Conservation (phyloP, 2,329 filamentous ascomycete species). For the Teratosphaeriaceae sp. region DNA sequence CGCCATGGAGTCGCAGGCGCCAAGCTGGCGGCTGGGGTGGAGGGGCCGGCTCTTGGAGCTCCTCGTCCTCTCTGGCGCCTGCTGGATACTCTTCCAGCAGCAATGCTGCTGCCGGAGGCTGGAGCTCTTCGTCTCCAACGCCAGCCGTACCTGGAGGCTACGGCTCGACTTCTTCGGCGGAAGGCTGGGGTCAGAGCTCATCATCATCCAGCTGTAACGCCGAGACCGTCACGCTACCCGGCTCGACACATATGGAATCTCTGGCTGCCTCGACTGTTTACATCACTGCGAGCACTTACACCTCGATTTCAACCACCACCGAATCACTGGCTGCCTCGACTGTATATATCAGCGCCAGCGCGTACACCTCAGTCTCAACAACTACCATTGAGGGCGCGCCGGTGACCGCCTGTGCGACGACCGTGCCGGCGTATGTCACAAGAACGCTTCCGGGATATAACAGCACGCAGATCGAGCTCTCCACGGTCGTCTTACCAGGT, state of each 20-base stretch:
- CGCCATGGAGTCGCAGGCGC: not conserved
- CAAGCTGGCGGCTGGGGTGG: not conserved
- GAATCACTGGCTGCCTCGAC: not conserved
- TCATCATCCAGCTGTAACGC: not conserved
- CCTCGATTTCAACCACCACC: too few species aligned
- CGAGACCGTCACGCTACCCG: not conserved
- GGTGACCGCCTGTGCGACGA: conserved; percentile 2
- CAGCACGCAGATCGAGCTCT: not conserved
- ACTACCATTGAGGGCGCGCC: not conserved
- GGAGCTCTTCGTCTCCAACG: not conserved
- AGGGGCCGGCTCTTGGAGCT: conserved; percentile 1
- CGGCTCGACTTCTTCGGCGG: too few species aligned
- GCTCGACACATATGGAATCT: too few species aligned
- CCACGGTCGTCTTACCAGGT: conserved; percentile 2
- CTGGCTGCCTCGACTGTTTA: too few species aligned
- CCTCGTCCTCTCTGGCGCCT: not conserved
- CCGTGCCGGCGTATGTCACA: not conserved
- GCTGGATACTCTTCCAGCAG: not conserved
- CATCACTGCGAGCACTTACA: too few species aligned
- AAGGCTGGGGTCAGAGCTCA: too few species aligned
- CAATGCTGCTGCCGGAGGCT: not conserved
- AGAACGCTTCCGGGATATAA: conserved; percentile 1
- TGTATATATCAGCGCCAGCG: not conserved
- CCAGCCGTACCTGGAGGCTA: too few species aligned
- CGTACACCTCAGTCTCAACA: not conserved